Conservation (phyloP, 176 grass and related monocot species). For the Thinopyrum elongatum region DNA sequence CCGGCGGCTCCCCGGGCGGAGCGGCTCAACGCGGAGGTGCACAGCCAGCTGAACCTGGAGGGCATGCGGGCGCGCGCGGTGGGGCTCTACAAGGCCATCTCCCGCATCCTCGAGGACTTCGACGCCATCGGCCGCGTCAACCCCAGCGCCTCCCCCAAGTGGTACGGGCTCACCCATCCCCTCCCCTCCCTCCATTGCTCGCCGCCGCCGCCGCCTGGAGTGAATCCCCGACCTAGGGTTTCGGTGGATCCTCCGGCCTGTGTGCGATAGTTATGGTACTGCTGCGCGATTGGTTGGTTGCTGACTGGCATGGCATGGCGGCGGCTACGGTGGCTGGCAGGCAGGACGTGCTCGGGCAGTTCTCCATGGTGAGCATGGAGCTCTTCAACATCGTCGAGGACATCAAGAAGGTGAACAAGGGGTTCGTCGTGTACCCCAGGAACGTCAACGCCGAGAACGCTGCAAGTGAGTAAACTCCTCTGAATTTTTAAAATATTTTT, state of each 20-base stretch:
- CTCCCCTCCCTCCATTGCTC: not conserved
- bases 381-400: conserved; percentile 98
- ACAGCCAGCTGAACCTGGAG: conserved; percentile 90
- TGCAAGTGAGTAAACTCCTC: conserved; percentile 43
- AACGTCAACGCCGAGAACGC: conserved; percentile 96
- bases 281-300: not conserved
- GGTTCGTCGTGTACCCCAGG: conserved; percentile 76
- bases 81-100: conserved; percentile 83
- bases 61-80: conserved; percentile 75
- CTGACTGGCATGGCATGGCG: not conserved
- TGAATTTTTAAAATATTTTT: not conserved
- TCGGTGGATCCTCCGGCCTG: not conserved
- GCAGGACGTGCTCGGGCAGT: conserved; percentile 93
- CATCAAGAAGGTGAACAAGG: conserved; percentile 96
- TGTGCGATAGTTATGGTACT: no score
- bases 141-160: conserved; percentile 60
- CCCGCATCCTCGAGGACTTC: conserved; percentile 91
- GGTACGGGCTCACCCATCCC: conserved; percentile 19
- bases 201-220: not conserved
- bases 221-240: conserved; percentile 32
- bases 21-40: conserved; percentile 64
- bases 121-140: conserved; percentile 63
- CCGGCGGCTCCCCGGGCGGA: conserved; percentile 43
- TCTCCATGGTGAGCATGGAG: conserved; percentile 97
- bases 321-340: conserved; percentile 8